Conservation (phyloP, 805 yeast genomes). For the Kodamaea nitidulidarum region DNA sequence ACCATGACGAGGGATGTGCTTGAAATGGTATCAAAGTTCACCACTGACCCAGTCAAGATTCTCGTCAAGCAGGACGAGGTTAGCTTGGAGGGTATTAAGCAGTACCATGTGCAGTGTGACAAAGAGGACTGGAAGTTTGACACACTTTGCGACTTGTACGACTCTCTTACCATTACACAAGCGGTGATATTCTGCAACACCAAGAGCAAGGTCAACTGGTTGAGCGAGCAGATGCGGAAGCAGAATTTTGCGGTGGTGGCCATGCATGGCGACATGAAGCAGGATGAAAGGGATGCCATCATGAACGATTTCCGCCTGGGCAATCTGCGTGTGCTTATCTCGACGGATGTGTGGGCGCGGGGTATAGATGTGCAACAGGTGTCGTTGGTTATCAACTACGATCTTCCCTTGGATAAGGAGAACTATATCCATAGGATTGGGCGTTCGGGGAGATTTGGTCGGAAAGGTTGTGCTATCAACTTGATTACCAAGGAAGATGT, state of each 20-base stretch:
- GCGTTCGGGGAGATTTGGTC: slow-evolving; percentile 96
- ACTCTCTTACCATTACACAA: slow-evolving; percentile 91
- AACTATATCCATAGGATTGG: slow-evolving; percentile 97
- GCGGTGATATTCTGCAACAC: slow-evolving; percentile 97
- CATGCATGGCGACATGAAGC: slow-evolving; percentile 97
- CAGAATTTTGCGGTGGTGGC: slow-evolving; percentile 89
- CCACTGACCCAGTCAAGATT: slow-evolving; percentile 89
- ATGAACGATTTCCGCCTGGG: slow-evolving; percentile 97
- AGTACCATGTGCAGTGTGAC: slow-evolving; percentile 85
- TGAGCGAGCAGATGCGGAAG: slow-evolving; percentile 71
- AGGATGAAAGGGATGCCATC: slow-evolving; percentile 87
- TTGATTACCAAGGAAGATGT: slow-evolving; percentile 81
- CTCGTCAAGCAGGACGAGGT: slow-evolving; percentile 92
- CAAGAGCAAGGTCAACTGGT: slow-evolving; percentile 89
- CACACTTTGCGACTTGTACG: slow-evolving; percentile 90
- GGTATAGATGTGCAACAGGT: slow-evolving; percentile 99
- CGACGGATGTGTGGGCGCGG: slow-evolving; percentile 97
- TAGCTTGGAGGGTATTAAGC: slow-evolving; percentile 91
- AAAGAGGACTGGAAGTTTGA: slow-evolving; percentile 93
- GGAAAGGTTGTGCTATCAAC: slow-evolving; percentile 96
- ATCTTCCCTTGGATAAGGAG: slow-evolving; percentile 87
- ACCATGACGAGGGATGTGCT: slow-evolving; percentile 89
- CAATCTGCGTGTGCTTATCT: slow-evolving; percentile 85
- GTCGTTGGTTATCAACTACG: slow-evolving; percentile 92
- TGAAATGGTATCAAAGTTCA: slow-evolving; percentile 88